A percentile compares a stretch with the other conserved stretches of the same genome.
Conservation (phyloP, 495 filamentous ascomycete genomes). For the Penicillium angulare region DNA sequence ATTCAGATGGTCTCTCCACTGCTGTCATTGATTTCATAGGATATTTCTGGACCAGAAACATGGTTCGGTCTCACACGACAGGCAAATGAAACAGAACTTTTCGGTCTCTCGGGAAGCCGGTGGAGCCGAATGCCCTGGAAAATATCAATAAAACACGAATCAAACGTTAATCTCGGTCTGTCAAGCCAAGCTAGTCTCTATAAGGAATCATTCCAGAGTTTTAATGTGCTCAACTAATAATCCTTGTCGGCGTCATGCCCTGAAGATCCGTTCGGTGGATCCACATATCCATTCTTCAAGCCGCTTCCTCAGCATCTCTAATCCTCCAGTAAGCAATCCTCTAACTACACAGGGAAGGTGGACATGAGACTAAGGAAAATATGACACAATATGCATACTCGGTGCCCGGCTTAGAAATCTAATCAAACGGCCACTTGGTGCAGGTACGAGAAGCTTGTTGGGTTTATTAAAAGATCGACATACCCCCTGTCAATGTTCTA, state of each 20-base stretch:
- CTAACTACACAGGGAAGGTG: conserved; percentile 8
- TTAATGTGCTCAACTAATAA: background rate
- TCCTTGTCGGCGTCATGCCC: background rate
- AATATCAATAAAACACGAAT: background rate
- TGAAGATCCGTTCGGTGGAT: background rate
- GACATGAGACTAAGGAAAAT: conserved; percentile 1
- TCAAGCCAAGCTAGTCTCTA: background rate
- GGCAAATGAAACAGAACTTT: conserved; percentile 2
- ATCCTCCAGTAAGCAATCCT: conserved; percentile 3
- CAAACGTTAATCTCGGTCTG: background rate
- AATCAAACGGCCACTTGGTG: background rate
- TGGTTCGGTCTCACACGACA: background rate
- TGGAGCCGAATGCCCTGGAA: background rate
- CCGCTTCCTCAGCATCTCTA: conserved; percentile 5
- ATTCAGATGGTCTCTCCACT: conserved; percentile 1
- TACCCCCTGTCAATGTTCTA: background rate
- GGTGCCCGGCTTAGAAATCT: background rate
- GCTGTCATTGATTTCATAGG: background rate
- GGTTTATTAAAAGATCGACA: background rate
- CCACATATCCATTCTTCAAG: background rate
- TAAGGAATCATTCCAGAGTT: background rate
- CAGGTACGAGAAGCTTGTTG: no score
- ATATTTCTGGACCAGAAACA: background rate
- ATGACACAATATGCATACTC: conserved; percentile 9
- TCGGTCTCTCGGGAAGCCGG: conserved; percentile 6